Base-by-base conservation (phyloP, 1,284 basidiomycete genomes). In the Moesziomyces sp. region DNA sequence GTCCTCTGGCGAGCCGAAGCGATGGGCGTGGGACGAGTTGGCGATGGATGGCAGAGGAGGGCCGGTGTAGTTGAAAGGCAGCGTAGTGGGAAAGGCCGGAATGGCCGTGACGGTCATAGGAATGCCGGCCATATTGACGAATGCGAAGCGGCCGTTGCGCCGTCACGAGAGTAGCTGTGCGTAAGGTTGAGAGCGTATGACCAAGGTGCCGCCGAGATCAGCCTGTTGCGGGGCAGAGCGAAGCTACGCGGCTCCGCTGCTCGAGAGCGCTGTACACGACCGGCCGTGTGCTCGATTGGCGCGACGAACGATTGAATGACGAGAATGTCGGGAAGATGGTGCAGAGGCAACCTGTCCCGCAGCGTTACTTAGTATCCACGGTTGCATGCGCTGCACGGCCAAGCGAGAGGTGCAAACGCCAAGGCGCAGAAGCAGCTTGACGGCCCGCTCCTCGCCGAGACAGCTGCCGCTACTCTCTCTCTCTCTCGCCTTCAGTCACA, bases 91-190 rank as follows among this genome's bases (percentile, higher is more conserved):
- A 26, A 57, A 73, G 13, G 70, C 70, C 47, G 64, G 59, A 14
- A 73, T 60, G 52, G 70, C 70, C 7, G 63, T 73, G 48, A 73
- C 57, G 24, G 70, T 67, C 55, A 73, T 50, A 1, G 63, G 63
- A 24, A 72, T 49, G 24, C 59, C 69, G 16, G 69, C 63, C 69
- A 66, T 72, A 35, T 18, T 44, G 13, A 23, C 19, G 26, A 7
- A 13, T 13, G 6, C 13, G 14, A 11, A 3, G 16, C 3, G 21
- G 19, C 10, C 9, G 45, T 8, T 23, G 45, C 45, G 30, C 30
- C 10, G 45, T 46, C 21, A 34, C 9, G 30, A 34, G 30, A 1
- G 30, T 11, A 34, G 30, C 13, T 34, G 45, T 14, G 19, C 8
- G 45, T 46, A 46, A 6, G 16, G 18, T 40, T 18, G 38, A 40